These are phyloP conservation scores for Heliocybe sulcata DNA, from an alignment of 1,284 basidiomycete genomes.

Conservation along the genomic window DNA sequence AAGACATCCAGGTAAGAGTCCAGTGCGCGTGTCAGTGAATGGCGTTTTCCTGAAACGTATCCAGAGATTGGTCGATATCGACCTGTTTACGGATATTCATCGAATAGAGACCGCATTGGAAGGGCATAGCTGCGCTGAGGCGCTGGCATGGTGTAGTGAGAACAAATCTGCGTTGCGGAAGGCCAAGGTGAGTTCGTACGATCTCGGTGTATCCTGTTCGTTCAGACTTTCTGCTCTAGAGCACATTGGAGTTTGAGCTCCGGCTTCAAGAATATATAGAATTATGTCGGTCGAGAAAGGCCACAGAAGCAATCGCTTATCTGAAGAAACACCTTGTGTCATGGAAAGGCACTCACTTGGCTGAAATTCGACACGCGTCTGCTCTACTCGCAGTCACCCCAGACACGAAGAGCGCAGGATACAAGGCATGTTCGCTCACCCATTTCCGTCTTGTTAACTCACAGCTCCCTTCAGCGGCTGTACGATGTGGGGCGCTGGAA, in stretches of 20 bases:
- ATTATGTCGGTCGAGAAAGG: constrained; percentile 65
- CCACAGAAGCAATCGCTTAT: constrained; percentile 79
- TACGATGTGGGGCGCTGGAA: constrained; percentile 79
- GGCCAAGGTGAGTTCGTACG: constrained; percentile 55
- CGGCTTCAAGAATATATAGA: constrained; percentile 97
- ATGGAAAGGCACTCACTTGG: constrained; percentile 78
- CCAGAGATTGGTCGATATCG: constrained; percentile 83
- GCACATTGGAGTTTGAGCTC: constrained; percentile 92
- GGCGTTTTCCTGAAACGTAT: constrained; percentile 3
- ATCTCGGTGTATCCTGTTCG: constrained; percentile 3
- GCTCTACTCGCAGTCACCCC: constrained; percentile 72
- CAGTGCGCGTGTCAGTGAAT: neutral
- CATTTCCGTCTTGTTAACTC: neutral
- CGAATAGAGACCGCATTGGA: constrained; percentile 79
- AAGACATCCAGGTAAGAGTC: constrained; percentile 57
- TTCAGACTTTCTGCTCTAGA: constrained; percentile 38
- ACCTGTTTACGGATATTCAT: constrained; percentile 84
- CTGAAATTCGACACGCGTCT: constrained; percentile 72
- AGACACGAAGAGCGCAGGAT: constrained; percentile 58
- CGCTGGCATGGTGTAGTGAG: constrained; percentile 93
- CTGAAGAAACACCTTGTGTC: constrained; percentile 73
- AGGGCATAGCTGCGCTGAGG: constrained; percentile 76
- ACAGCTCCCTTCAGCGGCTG: constrained; percentile 47
- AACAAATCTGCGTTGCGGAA: constrained; percentile 91
- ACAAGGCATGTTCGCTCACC: constrained; percentile 41